Evolutionary conservation across 2,329 filamentous ascomycete species (phyloP), one percentile per base, ranked within the genome.

Genomic region (Epicoccum sorghinum): DNA sequence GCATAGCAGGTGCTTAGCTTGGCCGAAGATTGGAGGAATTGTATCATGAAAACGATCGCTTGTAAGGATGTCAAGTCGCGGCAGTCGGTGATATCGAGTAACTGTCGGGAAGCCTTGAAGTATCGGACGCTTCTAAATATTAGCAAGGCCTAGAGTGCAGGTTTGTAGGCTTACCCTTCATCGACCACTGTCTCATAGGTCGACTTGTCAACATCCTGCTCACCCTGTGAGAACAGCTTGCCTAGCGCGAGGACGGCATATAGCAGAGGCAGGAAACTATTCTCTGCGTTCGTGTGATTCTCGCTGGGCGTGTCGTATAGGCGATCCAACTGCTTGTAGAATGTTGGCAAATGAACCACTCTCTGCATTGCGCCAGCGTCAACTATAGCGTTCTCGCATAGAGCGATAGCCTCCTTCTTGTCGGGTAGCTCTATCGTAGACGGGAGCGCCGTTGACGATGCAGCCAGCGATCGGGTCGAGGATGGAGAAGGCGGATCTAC

Each of bases 261-360:
- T 14, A 81, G 66, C 14, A 82, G 63, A 12, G 80, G 79, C 32
- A 82, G 64, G 50, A 81, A 82, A 24, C 65, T 75, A 45, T 79
- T 75, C 38, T 82, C 79, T 10, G 76, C 69, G 52, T 77, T 75
- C 13, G 70, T 74, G 58, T 78, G 80, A 37, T 77, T 70, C 18
- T 80, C 79, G 10, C 71, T 59, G 2, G 89, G 80, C 22, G 80
- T 86, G 60, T 89, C 85, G 73, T 96, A 97, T 35, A 97, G 82
- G 49, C 83, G 83, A 61, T 96, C 87, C 58, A 96, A 83, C 65
- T 85, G 86, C 54, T 84, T 82, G 75, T 89, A 91, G 70, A 96
- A 97, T 0, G 86, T 86, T 0, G 93, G 93, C 44, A 89, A 80
- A 68, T 97, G 92, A 4, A 96, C 84, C 51, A 93, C 87, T 33